These are phyloP conservation scores for Neurospora sp. DNA, from an alignment of 2,329 filamentous ascomycete genomes.

Conservation along the genomic window DNA sequence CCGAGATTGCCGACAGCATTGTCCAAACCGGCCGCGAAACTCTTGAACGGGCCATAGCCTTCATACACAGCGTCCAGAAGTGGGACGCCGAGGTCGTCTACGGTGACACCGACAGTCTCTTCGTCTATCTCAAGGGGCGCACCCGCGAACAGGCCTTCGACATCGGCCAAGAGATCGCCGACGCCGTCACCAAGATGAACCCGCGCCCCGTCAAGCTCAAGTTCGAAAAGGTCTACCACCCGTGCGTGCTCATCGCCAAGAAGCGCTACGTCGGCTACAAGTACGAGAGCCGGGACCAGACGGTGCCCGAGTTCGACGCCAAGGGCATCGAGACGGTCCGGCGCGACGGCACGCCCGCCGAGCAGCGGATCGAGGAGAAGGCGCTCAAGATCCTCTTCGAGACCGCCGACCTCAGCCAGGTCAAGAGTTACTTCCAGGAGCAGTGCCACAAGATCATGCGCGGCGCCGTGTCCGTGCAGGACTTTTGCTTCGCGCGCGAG, in stretches of 20 bases:
- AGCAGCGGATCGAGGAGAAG: conserved; percentile 94
- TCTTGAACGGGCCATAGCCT: conserved; percentile 81
- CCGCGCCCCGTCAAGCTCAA: conserved; percentile 90
- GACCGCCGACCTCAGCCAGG: conserved; percentile 75
- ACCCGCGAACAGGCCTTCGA: conserved; percentile 82
- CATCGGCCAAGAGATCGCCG: conserved; percentile 85
- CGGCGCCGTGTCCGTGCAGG: conserved; percentile 78
- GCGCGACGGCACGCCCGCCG: conserved; percentile 85
- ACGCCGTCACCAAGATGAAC: conserved; percentile 79
- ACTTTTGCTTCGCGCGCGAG: conserved; percentile 92
- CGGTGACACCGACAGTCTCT: conserved; percentile 92
- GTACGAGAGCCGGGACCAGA: conserved; percentile 70
- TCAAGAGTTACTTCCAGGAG: conserved; percentile 81
- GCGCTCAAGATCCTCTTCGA: conserved; percentile 82
- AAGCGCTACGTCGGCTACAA: conserved; percentile 98
- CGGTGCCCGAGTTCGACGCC: conserved; percentile 82
- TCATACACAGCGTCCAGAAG: conserved; percentile 75
- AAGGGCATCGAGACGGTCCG: conserved; percentile 98
- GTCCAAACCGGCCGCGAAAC: conserved; percentile 94
- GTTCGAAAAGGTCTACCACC: conserved; percentile 97
- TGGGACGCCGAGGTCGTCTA: conserved; percentile 98
- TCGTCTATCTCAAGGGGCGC: conserved; percentile 79
- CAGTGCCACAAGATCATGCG: conserved; percentile 92
- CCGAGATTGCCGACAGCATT: conserved; percentile 95
- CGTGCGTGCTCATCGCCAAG: conserved; percentile 87